These are phyloP conservation scores for Linnemannia schmuckeri DNA, from an alignment of 192 early-diverging fungal species.

Conservation along the genomic window DNA sequence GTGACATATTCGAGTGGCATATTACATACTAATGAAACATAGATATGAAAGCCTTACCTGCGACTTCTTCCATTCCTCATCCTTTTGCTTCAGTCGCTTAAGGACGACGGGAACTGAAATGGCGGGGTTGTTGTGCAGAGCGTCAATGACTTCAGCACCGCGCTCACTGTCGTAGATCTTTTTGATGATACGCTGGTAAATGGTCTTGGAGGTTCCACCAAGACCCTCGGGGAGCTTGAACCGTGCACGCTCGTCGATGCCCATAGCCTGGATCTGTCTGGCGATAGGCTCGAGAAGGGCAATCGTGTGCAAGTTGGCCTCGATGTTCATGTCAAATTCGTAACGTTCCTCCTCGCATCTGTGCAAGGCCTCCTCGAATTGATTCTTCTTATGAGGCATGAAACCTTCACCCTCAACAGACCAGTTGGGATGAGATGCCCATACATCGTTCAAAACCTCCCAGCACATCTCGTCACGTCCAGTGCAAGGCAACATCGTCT, in stretches of 20 bases:
- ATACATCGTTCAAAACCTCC: conserved; percentile 98
- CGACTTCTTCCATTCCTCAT: conserved; percentile 96
- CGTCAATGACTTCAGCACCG: conserved; percentile 90
- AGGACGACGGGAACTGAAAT: conserved; percentile 94
- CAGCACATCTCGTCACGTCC: conserved; percentile 93
- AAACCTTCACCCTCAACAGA: conserved; percentile 93
- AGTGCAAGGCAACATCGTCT: conserved; percentile 77
- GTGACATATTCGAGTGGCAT: no score
- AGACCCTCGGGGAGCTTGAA: conserved; percentile 84
- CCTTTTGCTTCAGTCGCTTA: conserved; percentile 96
- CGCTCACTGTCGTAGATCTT: conserved; percentile 94
- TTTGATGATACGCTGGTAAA: conserved; percentile 94
- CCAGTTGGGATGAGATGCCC: conserved; percentile 94
- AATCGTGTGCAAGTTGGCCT: conserved; percentile 93
- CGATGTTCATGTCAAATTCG: conserved; percentile 98
- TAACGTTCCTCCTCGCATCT: conserved; percentile 93
- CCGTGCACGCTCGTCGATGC: conserved; percentile 77
- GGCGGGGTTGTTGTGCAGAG: conserved; percentile 91
- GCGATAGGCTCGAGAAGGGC: conserved; percentile 91
- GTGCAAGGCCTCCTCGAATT: conserved; percentile 94
- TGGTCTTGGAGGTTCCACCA: conserved; percentile 86
- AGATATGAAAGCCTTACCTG: conserved; percentile 62
- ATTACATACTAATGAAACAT: background rate
- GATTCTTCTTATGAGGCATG: conserved; percentile 90
- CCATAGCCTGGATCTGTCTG: conserved; percentile 87